Base-by-base conservation (phyloP, 306 rosid genomes). In the Acacia crassicarpa region DNA sequence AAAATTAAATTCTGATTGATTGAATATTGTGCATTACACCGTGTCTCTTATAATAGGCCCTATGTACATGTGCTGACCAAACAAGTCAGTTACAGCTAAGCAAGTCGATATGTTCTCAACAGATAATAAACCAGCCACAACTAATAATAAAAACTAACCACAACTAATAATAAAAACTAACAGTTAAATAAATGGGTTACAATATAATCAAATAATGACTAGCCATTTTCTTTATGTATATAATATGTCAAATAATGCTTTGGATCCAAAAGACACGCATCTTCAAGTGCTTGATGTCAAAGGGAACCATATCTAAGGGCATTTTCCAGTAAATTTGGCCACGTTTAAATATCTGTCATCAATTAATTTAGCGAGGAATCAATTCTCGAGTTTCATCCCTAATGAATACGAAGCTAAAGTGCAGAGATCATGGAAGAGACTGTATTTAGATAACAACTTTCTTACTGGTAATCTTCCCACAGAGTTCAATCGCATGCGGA, bases 321-420 rank as follows among this genome's bases (percentile, higher is more conserved):
- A 61, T 68, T 80, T 89, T 56, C 92, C 94, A 3, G 17, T 78
- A 54, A 87, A 76, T 81, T 80, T 91, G 86, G 89, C 73, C 30
- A 77, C 62, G 6, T 63, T 87, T 11, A 77, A 15, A 46, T 84
- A 80, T 71, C 74, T 85, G 54, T 75, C 89, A 51, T 0, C 22
- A 8, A 68, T 90, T 61, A 75, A 88, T 71, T 63, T 90, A 10
- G 78, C 90, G 8, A 74, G 77, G 11, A 88, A 90, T 74, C 87
- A 81, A 46, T 82, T 85, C 20, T 43, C 45, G 20, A 87, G 91
- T 49, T 5, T 13, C 6, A 84, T 88, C 73, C 94, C 88, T 0
- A 79, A 66, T 12, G 89, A 84, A 38, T 90, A 85, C 72, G 88
- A 88, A 22, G 12, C 48, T 13, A 83, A 69, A 75, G 15, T 85